phyloP scores from a whole-genome alignment of 352 stramenopile genomes.

The Pythium sp. region DNA sequence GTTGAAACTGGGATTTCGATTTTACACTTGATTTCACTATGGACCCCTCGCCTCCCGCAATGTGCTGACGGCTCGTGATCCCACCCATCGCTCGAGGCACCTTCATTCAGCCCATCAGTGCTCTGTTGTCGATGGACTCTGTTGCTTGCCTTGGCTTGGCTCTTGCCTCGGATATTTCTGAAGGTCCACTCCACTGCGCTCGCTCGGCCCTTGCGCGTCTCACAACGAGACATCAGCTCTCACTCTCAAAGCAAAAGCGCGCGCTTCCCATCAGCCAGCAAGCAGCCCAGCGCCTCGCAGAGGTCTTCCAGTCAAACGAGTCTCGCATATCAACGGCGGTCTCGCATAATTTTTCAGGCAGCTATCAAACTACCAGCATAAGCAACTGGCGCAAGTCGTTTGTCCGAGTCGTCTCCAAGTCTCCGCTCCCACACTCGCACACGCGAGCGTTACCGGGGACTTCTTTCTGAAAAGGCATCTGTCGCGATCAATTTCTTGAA shows the following conservation, averaged over 20 bases:
- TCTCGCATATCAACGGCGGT: neutral
- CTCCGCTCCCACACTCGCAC: neutral
- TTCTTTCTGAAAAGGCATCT: constrained; percentile 7
- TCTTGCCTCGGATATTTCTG: neutral
- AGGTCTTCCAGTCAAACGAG: neutral
- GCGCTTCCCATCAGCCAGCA: no score
- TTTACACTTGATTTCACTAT: constrained; percentile 2
- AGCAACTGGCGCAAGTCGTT: neutral
- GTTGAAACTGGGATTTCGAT: constrained; percentile 7
- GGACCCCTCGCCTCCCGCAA: neutral
- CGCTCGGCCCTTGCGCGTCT: neutral
- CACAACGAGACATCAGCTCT: constrained; percentile 5
- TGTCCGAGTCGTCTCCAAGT: no score
- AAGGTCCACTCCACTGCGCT: neutral
- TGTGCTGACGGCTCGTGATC: neutral
- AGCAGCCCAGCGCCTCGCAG: neutral
- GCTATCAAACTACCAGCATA: neutral
- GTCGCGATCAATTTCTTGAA: constrained; percentile 1
- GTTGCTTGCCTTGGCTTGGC: neutral
- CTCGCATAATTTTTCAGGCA: neutral
- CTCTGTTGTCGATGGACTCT: neutral
- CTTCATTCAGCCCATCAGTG: neutral
- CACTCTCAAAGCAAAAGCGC: neutral
- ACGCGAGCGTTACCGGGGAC: neutral
- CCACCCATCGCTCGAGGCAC: neutral